Evolutionary conservation across 176 grass and related monocot species (phyloP).

Genomic region (Ananas comosus): DNA sequence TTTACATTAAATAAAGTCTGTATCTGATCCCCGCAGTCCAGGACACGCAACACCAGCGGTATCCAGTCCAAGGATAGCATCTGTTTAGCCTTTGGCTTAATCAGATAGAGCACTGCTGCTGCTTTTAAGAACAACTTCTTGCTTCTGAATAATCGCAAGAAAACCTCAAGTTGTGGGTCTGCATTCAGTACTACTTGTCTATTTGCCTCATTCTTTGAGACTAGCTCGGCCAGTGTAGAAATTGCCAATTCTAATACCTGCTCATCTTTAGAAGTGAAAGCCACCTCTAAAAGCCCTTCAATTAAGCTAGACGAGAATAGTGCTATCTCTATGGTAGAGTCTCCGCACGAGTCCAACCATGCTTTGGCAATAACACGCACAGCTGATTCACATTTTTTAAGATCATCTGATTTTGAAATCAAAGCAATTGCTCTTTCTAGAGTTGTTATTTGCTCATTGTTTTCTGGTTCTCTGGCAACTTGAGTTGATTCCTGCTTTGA

Average conservation of each 20-base stretch:
- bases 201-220: slow-evolving; percentile 52
- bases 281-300: slow-evolving; percentile 88
- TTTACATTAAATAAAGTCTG: slow-evolving; percentile 57
- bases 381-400: slow-evolving; percentile 57
- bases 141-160: slow-evolving; percentile 74
- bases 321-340: slow-evolving; percentile 35
- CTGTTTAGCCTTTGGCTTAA: slow-evolving; percentile 94
- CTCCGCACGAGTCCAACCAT: slow-evolving; percentile 38
- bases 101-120: slow-evolving; percentile 64
- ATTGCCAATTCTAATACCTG: slow-evolving; percentile 69
- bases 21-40: slow-evolving; percentile 65
- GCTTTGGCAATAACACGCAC: slow-evolving; percentile 62
- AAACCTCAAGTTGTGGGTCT: slow-evolving; percentile 93
- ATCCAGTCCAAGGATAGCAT: slow-evolving; percentile 96
- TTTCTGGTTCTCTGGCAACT: slow-evolving; percentile 39
- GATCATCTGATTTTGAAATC: slow-evolving; percentile 66
- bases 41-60: slow-evolving; percentile 57
- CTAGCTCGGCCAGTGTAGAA: slow-evolving; percentile 64
- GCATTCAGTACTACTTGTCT: slow-evolving; percentile 85
- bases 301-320: slow-evolving; percentile 67
- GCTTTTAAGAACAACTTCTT: slow-evolving; percentile 62
- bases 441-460: slow-evolving; percentile 27
- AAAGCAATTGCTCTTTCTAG: slow-evolving; percentile 59
- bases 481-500: slow-evolving; percentile 43
- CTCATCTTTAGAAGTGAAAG: slow-evolving; percentile 92